Conservation (phyloP, 495 filamentous ascomycete genomes). For the Penicillium macrosclerotiorum region DNA sequence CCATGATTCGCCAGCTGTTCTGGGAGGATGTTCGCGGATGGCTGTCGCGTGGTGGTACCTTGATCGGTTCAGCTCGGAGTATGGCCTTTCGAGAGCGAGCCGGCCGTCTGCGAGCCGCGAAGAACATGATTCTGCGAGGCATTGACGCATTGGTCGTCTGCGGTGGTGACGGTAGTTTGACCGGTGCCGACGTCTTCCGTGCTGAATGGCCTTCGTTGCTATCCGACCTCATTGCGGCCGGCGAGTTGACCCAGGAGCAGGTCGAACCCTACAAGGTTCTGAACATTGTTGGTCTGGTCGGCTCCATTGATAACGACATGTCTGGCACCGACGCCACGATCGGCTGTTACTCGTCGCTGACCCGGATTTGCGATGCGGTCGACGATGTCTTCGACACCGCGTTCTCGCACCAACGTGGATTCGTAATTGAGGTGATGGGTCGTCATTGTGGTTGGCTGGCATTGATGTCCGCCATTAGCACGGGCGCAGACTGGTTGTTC, state of each 20-base stretch:
- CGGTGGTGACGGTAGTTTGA: conserved; percentile 96
- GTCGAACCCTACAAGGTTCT: conserved; percentile 70
- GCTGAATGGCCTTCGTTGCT: conserved; percentile 86
- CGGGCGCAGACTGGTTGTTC: conserved; percentile 95
- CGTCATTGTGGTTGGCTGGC: conserved; percentile 98
- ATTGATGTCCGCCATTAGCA: conserved; percentile 93
- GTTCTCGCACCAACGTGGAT: conserved; percentile 93
- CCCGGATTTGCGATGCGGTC: conserved; percentile 87
- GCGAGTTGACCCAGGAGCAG: conserved; percentile 67
- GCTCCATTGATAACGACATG: conserved; percentile 98
- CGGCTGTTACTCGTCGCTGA: conserved; percentile 90
- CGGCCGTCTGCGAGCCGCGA: conserved; percentile 79
- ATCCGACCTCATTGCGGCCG: conserved; percentile 71
- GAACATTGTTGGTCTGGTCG: conserved; percentile 95
- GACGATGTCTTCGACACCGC: conserved; percentile 98
- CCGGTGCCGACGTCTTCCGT: conserved; percentile 91
- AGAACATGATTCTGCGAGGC: conserved; percentile 87
- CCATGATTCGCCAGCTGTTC: conserved; percentile 79
- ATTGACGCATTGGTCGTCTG: conserved; percentile 97
- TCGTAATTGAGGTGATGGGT: conserved; percentile 99
- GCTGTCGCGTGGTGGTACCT: conserved; percentile 89
- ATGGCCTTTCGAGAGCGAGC: conserved; percentile 82
- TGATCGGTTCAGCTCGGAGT: conserved; percentile 94
- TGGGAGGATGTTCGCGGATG: conserved; percentile 97
- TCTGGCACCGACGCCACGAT: conserved; percentile 97